Base-by-base conservation (phyloP, 352 stramenopile genomes). In the Albugo candida region DNA sequence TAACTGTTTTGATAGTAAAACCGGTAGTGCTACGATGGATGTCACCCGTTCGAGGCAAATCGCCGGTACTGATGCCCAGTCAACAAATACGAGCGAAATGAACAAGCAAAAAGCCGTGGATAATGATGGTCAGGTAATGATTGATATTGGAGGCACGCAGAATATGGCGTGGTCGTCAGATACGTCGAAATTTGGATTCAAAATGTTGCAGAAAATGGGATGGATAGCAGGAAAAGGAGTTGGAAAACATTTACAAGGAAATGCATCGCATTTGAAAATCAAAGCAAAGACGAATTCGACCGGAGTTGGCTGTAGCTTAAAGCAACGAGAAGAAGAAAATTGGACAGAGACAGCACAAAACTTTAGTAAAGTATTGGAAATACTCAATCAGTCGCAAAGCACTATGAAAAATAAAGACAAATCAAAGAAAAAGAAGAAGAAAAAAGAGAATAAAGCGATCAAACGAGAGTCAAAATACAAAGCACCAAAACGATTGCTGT, bases 171-270 rank as follows among this genome's bases (percentile, higher is more conserved):
- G 77, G 77, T 74, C 77, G 10, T 59, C 70, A 16, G 85, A 95
- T 58, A 84, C 70, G 52, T 85, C 63, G 66, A 96, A 95, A 63
- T 95, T 96, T 47, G 92, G 92, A 14, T 91, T 84, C 55, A 93
- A 94, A 58, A 93, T 97, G 78, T 75, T 97, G 27, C 59, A 85
- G 17, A 97, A 97, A 61, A 97, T 97, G 89, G 92, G 92, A 55
- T 97, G 89, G 88, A 85, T 78, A 18, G 84, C 95, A 24, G 87
- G 87, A 44, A 78, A 92, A 53, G 89, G 84, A 46, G 74, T 97
- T 35, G 92, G 92, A 16, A 96, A 96, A 56, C 65, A 96, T 24
- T 65, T 94, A 45, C 84, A 96, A 60, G 82, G 83, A 3, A 79
- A 81, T 52, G 73, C 75, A 19, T 73, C 75, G 16, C 78, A 93